A percentile compares a stretch with the other conserved stretches of the same genome.
Evolutionary conservation across 2,329 filamentous ascomycete species (phyloP).

Genomic region (Alternaria panax): DNA sequence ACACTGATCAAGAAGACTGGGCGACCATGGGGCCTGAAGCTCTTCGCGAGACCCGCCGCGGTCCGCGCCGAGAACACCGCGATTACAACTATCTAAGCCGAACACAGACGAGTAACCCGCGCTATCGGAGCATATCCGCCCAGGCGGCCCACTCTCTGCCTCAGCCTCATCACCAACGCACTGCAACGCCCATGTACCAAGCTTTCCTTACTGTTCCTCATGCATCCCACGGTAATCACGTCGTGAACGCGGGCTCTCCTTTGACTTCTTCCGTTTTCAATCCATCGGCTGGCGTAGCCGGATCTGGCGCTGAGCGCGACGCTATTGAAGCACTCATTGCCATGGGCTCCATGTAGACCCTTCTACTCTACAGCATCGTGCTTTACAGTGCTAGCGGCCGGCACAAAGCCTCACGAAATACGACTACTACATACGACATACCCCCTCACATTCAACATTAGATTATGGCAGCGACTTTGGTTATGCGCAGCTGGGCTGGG

Average conservation of each 20-base stretch:
- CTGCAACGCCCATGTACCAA: slow-evolving; percentile 37
- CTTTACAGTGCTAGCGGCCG: neutral
- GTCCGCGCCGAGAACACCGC: slow-evolving; percentile 43
- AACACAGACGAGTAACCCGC: slow-evolving; percentile 41
- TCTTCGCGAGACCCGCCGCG: slow-evolving; percentile 67
- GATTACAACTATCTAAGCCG: slow-evolving; percentile 51
- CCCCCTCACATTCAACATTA: slow-evolving; percentile 14
- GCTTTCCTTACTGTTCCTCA: slow-evolving; percentile 35
- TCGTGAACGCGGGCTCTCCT: slow-evolving; percentile 32
- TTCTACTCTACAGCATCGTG: neutral
- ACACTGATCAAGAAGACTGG: slow-evolving; percentile 97
- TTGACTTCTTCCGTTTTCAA: slow-evolving; percentile 29
- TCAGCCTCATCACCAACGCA: slow-evolving; percentile 22
- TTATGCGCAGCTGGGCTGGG: slow-evolving; percentile 7
- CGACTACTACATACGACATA: neutral
- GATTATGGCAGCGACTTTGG: slow-evolving; percentile 3
- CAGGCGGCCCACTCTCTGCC: slow-evolving; percentile 39
- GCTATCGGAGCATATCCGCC: slow-evolving; percentile 37
- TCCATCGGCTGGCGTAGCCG: slow-evolving; percentile 39
- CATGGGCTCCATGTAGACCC: slow-evolving; percentile 71
- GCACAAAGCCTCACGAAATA: neutral
- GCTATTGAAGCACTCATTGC: slow-evolving; percentile 81
- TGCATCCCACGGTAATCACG: slow-evolving; percentile 43
- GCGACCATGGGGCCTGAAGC: slow-evolving; percentile 86
- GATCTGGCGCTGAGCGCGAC: slow-evolving; percentile 70